Evolutionary conservation across 129 eudicot species (phyloP).

Genomic region (Pulicaria dysenterica): DNA sequence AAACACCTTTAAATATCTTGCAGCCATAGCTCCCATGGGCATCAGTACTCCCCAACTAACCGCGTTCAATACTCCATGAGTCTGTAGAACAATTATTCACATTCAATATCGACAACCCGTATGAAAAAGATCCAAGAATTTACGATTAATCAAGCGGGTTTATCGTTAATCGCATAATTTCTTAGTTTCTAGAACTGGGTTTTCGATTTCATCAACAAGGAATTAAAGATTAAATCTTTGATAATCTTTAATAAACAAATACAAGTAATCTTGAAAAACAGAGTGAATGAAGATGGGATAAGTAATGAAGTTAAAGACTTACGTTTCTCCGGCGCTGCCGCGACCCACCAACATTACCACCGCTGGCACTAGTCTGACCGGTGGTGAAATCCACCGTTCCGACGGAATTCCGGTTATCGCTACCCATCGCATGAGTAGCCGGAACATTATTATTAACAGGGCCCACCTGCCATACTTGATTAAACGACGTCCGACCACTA

Average conservation of each 20-base stretch:
- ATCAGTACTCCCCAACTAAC: constrained; percentile 54
- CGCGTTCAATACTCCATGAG: constrained; percentile 46
- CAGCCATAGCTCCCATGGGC: constrained; percentile 47
- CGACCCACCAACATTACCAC: constrained; percentile 47
- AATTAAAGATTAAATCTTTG: constrained; percentile 9
- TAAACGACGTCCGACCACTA: constrained; percentile 45
- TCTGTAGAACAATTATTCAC: constrained; percentile 24
- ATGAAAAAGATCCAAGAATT: constrained; percentile 15
- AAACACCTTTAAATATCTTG: constrained; percentile 49
- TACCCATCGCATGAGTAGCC: constrained; percentile 24
- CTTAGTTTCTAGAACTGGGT: constrained; percentile 8
- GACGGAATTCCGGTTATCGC: constrained; percentile 37
- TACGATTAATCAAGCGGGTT: background rate
- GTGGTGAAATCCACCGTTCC: constrained; percentile 56
- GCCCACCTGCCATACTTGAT: constrained; percentile 88
- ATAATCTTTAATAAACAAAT: background rate
- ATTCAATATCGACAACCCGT: background rate
- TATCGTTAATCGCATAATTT: constrained; percentile 7
- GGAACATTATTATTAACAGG: constrained; percentile 42
- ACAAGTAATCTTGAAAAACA: background rate
- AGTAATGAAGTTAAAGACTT: constrained; percentile 31
- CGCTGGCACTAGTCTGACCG: constrained; percentile 45
- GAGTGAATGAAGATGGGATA: no score
- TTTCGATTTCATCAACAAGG: background rate
- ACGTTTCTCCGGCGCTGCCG: constrained; percentile 63